Base-by-base conservation (phyloP, 140 eudicot species). In the Anethum foeniculum region DNA sequence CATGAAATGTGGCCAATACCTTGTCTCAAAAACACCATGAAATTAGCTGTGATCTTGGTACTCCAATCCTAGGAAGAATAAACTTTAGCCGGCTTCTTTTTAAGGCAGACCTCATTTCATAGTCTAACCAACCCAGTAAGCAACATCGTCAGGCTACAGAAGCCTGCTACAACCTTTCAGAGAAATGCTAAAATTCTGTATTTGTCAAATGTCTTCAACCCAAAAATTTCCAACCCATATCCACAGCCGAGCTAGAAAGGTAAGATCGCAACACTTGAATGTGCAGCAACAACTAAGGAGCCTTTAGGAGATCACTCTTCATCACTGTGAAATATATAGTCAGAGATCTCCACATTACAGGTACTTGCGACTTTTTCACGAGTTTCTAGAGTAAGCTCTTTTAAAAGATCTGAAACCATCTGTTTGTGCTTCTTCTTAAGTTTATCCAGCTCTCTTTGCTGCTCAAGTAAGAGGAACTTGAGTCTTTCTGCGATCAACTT, bases 361-460 rank as follows among this genome's bases (percentile, higher is more conserved):
- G 83, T 79, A 25, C 84, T 72, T 36, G 82, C 81, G 69, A 93
- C 89, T 85, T 82, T 86, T 46, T 69, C 62, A 77, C 91, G 90
- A 7, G 84, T 84, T 86, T 88, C 86, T 7, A 86, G 91, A 34
- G 90, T 81, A 79, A 89, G 90, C 58, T 84, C 89, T 80, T 83
- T 88, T 78, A 93, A 47, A 32, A 93, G 51, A 81, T 87, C 86
- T 23, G 84, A 87, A 25, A 93, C 85, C 52, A 82, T 83, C 75
- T 60, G 56, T 9, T 86, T 89, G 49, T 96, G 99, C 86, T 90
- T 91, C 89, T 72, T 85, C 84, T 76, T 89, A 4, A 93, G 86
- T 72, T 91, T 97, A 58, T 93, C 92, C 38, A 96, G 81, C 85
- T 93, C 98, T 80, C 81, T 91, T 73, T 83, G 87, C 84, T 95